Conservation (phyloP, 2,329 filamentous ascomycete genomes). For the Paraphaeosphaeria sporulosa region DNA sequence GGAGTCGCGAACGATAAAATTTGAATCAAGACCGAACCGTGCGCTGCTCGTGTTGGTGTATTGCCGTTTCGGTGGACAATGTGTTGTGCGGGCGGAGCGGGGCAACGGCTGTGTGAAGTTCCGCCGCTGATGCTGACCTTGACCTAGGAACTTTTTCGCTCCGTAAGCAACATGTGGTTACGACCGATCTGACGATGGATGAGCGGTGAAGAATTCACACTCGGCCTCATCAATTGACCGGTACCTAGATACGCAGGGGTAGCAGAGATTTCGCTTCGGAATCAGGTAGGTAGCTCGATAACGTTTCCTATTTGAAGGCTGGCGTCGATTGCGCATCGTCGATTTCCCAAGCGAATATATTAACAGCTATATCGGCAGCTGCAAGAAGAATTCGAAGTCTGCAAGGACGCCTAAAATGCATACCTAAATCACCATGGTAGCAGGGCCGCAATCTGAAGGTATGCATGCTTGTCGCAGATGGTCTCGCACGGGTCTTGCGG, state of each 20-base stretch:
- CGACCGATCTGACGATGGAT: conserved; percentile 15
- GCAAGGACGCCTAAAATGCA: neutral
- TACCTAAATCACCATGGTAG: neutral
- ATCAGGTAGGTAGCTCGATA: neutral
- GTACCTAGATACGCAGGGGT: neutral
- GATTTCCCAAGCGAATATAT: neutral
- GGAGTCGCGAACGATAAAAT: neutral
- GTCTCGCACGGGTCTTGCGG: neutral
- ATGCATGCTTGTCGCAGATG: neutral
- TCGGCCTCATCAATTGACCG: neutral
- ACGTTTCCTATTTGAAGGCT: neutral
- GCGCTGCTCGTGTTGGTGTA: conserved; percentile 4
- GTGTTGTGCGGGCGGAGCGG: conserved; percentile 10
- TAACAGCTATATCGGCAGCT: neutral
- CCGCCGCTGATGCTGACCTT: conserved; percentile 7
- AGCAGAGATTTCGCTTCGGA: neutral
- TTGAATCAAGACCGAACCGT: neutral
- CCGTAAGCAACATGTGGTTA: conserved; percentile 3
- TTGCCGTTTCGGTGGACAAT: neutral
- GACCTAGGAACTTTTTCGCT: neutral
- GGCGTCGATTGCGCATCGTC: neutral
- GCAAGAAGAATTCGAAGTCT: neutral
- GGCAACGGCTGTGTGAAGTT: conserved; percentile 7
- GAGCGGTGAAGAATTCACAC: conserved; percentile 16
- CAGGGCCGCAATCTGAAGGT: neutral